phyloP scores from a whole-genome alignment of 768 basidiomycete species.

The Amanita pallidorosea region DNA sequence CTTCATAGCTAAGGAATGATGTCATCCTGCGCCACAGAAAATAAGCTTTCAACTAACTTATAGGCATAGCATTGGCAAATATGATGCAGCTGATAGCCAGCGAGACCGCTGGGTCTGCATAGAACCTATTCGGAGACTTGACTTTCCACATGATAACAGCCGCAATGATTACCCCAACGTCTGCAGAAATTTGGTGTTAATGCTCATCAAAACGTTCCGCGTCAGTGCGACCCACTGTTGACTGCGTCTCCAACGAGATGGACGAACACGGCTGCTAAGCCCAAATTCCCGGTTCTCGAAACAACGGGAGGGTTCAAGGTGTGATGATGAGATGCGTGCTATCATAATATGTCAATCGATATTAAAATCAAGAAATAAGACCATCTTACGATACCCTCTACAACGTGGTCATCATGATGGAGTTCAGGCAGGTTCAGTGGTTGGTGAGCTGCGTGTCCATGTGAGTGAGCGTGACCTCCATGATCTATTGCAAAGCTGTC shows the following conservation, averaged over 20 bases:
- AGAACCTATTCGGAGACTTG: slow-evolving; percentile 32
- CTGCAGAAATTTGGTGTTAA: slow-evolving; percentile 15
- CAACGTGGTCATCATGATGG: slow-evolving; percentile 7
- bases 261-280: slow-evolving; percentile 35
- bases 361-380: neutral
- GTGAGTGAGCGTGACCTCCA: slow-evolving; percentile 27
- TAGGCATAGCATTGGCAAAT: slow-evolving; percentile 39
- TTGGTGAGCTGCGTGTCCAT: slow-evolving; percentile 4
- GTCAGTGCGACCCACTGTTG: slow-evolving; percentile 27
- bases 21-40: neutral
- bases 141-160: slow-evolving; percentile 39
- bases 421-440: slow-evolving; percentile 12
- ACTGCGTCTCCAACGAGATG: slow-evolving; percentile 44
- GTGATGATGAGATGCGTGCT: slow-evolving; percentile 44
- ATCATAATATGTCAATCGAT: neutral
- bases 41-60: slow-evolving; percentile 24
- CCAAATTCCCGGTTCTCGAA: slow-evolving; percentile 28
- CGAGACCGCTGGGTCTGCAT: slow-evolving; percentile 44
- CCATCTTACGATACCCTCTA: slow-evolving; percentile 8
- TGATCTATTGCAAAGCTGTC: slow-evolving; percentile 19
- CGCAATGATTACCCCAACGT: slow-evolving; percentile 43
- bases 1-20: slow-evolving; percentile 24
- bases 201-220: neutral
- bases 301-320: slow-evolving; percentile 25
- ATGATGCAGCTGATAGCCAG: slow-evolving; percentile 40